phyloP scores from a whole-genome alignment of 352 stramenopile genomes.

The Pythium sp. region DNA sequence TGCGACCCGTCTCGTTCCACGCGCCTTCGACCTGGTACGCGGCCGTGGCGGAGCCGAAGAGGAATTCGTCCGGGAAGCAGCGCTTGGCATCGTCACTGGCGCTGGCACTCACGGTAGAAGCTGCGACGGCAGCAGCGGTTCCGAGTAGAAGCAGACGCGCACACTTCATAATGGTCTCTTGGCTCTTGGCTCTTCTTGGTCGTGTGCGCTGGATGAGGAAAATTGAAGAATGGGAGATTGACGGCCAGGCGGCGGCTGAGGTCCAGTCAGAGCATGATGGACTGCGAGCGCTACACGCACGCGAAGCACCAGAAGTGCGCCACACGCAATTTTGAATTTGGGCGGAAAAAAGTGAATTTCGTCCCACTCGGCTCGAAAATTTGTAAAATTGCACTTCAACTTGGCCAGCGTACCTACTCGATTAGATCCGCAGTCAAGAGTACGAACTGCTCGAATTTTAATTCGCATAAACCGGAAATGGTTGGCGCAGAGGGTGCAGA shows the following conservation, averaged over 20 bases:
- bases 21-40: slow-evolving; percentile 94
- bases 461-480: background rate
- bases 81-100: slow-evolving; percentile 15
- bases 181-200: no score
- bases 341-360: no score
- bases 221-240: background rate
- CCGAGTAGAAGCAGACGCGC: background rate
- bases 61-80: slow-evolving; percentile 70
- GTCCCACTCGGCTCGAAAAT: no score
- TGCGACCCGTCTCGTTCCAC: slow-evolving; percentile 73
- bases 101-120: background rate
- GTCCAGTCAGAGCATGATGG: background rate
- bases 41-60: slow-evolving; percentile 90
- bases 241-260: no score
- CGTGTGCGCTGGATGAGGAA: background rate
- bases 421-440: no score
- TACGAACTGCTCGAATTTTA: no score
- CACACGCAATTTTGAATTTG: no score
- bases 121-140: background rate
- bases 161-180: background rate
- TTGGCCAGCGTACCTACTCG: no score
- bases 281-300: no score
- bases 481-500: background rate
- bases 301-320: no score
- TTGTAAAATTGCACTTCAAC: no score